Conservation (phyloP, 208 protist species). For the Wallacemonas sp. region DNA sequence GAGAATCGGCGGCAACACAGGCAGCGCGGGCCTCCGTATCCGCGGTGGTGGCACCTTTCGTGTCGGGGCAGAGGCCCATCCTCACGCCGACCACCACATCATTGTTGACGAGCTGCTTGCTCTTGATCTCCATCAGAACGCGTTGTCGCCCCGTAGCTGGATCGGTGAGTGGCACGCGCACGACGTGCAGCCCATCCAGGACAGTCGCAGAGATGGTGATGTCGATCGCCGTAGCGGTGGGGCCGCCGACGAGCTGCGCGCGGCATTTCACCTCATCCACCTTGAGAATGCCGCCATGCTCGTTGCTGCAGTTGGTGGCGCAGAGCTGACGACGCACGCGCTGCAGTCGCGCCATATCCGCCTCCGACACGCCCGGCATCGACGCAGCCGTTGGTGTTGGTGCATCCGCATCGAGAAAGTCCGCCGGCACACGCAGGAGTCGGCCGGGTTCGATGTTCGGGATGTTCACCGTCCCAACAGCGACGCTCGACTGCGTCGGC, state of each 20-base stretch:
- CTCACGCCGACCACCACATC: constrained; percentile 38
- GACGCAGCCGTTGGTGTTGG: not conserved
- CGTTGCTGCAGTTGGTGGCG: constrained; percentile 4
- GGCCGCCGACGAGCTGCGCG: not conserved
- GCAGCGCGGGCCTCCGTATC: too few relatives aligned
- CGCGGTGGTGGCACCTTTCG: not conserved
- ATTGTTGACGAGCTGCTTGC: constrained; percentile 45
- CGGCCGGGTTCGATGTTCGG: constrained; percentile 17
- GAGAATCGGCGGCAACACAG: too few relatives aligned
- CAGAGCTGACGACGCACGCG: constrained; percentile 8
- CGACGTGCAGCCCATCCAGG: not conserved
- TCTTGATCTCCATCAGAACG: constrained; percentile 23
- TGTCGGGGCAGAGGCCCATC: constrained; percentile 14
- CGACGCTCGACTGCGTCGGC: constrained; percentile 32
- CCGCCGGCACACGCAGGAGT: constrained; percentile 7
- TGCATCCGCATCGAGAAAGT: not conserved
- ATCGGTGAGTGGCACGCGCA: constrained; percentile 7
- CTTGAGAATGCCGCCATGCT: constrained; percentile 3
- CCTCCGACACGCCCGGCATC: not conserved
- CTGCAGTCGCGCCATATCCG: not conserved
- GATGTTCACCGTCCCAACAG: constrained; percentile 31
- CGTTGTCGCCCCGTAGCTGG: not conserved
- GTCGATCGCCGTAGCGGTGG: not conserved
- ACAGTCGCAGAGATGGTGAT: not conserved
- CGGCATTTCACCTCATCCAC: not conserved